These are phyloP conservation scores for Trypanosomatidae sp. DNA, from an alignment of 208 protist species.

Conservation along the genomic window DNA sequence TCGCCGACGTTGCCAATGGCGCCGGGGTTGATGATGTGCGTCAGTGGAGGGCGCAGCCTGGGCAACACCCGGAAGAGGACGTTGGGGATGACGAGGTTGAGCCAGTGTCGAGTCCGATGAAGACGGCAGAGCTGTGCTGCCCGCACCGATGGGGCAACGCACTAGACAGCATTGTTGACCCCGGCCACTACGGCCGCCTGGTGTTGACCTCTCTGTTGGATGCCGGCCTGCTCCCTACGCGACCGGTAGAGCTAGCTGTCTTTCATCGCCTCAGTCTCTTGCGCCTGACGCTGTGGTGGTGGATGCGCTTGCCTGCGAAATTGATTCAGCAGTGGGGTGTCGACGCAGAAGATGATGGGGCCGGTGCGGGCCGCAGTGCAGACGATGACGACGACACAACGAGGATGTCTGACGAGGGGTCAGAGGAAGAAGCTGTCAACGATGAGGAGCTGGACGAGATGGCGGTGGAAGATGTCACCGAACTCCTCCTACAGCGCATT, in stretches of 20 bases:
- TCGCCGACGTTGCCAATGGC: conserved; percentile 5
- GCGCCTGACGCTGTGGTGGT: conserved; percentile 65
- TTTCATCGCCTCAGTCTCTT: conserved; percentile 38
- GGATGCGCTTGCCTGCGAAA: conserved; percentile 42
- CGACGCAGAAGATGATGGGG: conserved; percentile 20
- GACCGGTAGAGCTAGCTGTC: conserved; percentile 29
- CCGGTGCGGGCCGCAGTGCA: conserved; percentile 16
- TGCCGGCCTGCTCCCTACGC: conserved; percentile 47
- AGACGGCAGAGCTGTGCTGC: not conserved
- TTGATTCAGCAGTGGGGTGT: conserved; percentile 49
- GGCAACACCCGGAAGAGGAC: conserved; percentile 8
- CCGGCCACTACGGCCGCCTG: conserved; percentile 24
- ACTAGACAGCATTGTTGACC: conserved; percentile 28
- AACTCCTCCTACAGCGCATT: conserved; percentile 15
- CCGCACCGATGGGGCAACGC: conserved; percentile 21
- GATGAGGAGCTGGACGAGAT: conserved; percentile 21
- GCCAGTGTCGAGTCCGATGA: not conserved
- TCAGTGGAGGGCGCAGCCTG: conserved; percentile 18
- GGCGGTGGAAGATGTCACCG: conserved; percentile 15
- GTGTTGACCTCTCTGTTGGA: conserved; percentile 38
- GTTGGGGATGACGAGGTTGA: not conserved
- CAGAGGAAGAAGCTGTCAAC: conserved; percentile 23
- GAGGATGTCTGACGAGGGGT: conserved; percentile 9
- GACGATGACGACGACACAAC: conserved; percentile 1
- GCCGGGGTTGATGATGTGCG: conserved; percentile 7